phyloP scores from a whole-genome alignment of 2,329 filamentous ascomycete species.

The Cladosporium sp. region DNA sequence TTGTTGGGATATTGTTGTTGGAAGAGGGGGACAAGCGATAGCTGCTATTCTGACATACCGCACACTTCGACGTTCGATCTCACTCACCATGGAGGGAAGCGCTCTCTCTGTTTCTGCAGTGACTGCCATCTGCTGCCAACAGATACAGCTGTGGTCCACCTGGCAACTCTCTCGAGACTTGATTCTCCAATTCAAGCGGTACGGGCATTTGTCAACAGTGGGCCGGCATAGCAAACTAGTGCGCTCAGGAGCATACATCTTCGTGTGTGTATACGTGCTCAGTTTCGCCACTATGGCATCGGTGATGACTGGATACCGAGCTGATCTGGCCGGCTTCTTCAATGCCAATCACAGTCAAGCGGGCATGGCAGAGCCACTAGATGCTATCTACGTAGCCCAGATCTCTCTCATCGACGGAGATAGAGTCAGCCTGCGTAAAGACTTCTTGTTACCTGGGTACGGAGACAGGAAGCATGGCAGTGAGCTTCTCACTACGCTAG shows the following conservation, averaged over 20 bases:
- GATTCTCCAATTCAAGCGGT: not conserved
- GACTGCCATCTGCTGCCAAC: not conserved
- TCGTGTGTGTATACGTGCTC: not conserved
- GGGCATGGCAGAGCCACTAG: not conserved
- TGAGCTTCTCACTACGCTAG: no score
- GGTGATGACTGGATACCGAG: not conserved
- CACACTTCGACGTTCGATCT: not conserved
- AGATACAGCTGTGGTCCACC: not conserved
- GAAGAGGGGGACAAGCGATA: conserved; percentile 13
- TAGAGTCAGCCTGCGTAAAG: not conserved
- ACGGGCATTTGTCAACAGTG: not conserved
- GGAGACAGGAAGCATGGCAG: no score
- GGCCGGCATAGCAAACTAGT: not conserved
- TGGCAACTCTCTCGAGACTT: not conserved
- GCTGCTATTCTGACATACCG: not conserved
- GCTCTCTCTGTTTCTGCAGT: not conserved
- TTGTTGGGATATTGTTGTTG: conserved; percentile 15
- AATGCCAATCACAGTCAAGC: no score
- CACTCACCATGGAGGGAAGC: not conserved
- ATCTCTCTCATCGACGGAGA: not conserved
- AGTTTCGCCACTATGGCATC: not conserved
- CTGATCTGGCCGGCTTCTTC: not conserved
- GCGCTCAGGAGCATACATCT: not conserved
- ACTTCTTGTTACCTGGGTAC: no score
- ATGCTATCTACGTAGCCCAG: not conserved